phyloP scores from a whole-genome alignment of 2,329 filamentous ascomycete species.

The Gnomoniopsis smithogilvyi region DNA sequence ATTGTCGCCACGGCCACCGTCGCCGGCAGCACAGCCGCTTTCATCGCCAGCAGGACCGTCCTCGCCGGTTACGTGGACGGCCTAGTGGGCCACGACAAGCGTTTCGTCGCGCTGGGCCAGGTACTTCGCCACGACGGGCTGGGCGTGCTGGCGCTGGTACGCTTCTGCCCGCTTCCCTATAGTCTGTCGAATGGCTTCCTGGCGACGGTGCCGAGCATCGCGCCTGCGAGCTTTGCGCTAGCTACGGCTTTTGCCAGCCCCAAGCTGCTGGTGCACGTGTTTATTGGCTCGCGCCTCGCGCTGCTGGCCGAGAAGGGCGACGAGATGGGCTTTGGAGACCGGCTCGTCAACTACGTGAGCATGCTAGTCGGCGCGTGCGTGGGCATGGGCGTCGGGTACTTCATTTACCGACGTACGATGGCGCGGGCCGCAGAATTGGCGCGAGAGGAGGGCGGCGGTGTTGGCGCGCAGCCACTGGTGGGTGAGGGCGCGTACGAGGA shows the following conservation, averaged over 20 bases:
- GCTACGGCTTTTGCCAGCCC: slow-evolving; percentile 77
- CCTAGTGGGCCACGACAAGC: slow-evolving; percentile 76
- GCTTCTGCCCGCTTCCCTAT: slow-evolving; percentile 89
- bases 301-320: slow-evolving; percentile 79
- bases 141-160: slow-evolving; percentile 84
- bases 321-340: slow-evolving; percentile 75
- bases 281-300: slow-evolving; percentile 82
- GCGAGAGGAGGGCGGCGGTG: slow-evolving; percentile 37
- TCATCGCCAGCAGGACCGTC: slow-evolving; percentile 75
- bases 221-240: slow-evolving; percentile 69
- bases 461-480: slow-evolving; percentile 19
- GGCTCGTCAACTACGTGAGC: slow-evolving; percentile 77
- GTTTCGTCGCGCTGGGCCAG: slow-evolving; percentile 84
- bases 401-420: slow-evolving; percentile 78
- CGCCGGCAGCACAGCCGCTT: slow-evolving; percentile 72
- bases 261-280: slow-evolving; percentile 88
- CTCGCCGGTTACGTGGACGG: slow-evolving; percentile 75
- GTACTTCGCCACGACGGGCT: slow-evolving; percentile 89
- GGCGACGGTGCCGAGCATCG: slow-evolving; percentile 87
- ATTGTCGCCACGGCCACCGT: slow-evolving; percentile 78
- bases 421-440: slow-evolving; percentile 58
- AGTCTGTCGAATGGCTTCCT: slow-evolving; percentile 92
- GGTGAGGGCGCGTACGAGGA: slow-evolving; percentile 16
- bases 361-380: slow-evolving; percentile 70
- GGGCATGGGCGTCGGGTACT: slow-evolving; percentile 72